phyloP scores from a whole-genome alignment of 208 protist species.

The Phytomonas francai region DNA sequence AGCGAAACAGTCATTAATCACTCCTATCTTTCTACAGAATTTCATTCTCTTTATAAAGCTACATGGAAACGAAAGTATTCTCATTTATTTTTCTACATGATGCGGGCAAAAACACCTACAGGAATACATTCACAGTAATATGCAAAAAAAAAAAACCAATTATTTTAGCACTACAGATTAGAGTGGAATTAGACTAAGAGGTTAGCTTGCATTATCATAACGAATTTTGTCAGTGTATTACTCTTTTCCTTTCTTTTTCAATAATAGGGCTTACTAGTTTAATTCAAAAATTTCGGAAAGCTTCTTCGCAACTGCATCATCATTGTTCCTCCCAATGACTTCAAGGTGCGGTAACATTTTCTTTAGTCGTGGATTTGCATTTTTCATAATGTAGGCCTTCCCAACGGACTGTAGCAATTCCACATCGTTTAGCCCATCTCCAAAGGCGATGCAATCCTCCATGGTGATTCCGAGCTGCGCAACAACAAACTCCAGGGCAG shows the following conservation, averaged over 20 bases:
- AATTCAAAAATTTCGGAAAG: slow-evolving; percentile 51
- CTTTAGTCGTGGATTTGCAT: slow-evolving; percentile 44
- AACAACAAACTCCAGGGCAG: slow-evolving; percentile 43
- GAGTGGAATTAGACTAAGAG: neutral
- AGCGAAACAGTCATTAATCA: neutral
- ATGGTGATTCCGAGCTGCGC: slow-evolving; percentile 34
- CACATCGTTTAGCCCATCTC: slow-evolving; percentile 62
- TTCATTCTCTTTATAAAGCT: neutral
- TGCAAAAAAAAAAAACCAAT: slow-evolving; percentile 7
- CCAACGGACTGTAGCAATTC: slow-evolving; percentile 48
- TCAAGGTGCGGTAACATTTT: slow-evolving; percentile 48
- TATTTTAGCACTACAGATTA: neutral
- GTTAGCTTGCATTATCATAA: neutral
- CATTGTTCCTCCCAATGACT: slow-evolving; percentile 44
- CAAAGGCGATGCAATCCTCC: slow-evolving; percentile 58
- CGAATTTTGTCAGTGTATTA: neutral
- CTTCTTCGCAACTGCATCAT: slow-evolving; percentile 60
- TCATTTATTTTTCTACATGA: neutral
- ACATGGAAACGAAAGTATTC: neutral
- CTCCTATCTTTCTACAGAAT: neutral
- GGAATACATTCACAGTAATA: neutral
- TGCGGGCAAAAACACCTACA: neutral
- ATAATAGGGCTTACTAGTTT: neutral
- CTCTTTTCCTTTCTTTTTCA: neutral
- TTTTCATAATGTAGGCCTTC: slow-evolving; percentile 70